Evolutionary conservation across 805 yeast species (phyloP), one percentile per base, ranked within the genome.

Genomic region (Suhomyces faveliae): DNA sequence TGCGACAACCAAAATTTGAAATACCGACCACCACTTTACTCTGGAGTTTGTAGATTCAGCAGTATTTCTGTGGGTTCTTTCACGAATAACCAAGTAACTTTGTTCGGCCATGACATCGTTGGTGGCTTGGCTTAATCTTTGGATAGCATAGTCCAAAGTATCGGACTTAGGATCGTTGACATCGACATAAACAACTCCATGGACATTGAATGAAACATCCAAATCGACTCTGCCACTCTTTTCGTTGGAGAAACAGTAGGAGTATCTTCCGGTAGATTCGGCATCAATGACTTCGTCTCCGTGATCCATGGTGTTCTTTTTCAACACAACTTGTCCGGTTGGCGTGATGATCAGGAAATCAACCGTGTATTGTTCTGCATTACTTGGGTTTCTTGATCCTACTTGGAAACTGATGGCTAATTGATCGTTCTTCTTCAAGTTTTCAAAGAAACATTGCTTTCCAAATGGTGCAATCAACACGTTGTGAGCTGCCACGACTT

Each of bases 31-130:
- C 89, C 96, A 94, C 70, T 92, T 92, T 55, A 92, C 98, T 61
- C 99, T 83, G 47, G 94, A 85, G 70, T 92, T 92, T 40, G 99
- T 92, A 20, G 96, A 87, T 72, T 92, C 99, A 5, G 99, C 98
- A 8, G 99, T 92, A 73, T 92, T 94, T 80, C 99, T 87, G 69
- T 92, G 99, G 12, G 95, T 87, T 74, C 97, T 86, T 72, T 92
- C 99, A 71, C 99, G 84, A 51, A 92, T 90, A 42, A 91, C 95
- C 59, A 94, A 84, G 70, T 94, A 94, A 59, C 88, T 81, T 62
- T 86, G 95, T 71, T 94, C 99, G 58, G 90, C 92, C 71, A 87
- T 87, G 51, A 94, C 90, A 59, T 89, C 96, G 58, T 82, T 81
- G 35, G 95, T 84, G 56, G 88, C 74, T 53, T 87, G 86, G 55